Evolutionary conservation across 805 yeast species (phyloP).

Genomic region (Komagataella phaffii): DNA sequence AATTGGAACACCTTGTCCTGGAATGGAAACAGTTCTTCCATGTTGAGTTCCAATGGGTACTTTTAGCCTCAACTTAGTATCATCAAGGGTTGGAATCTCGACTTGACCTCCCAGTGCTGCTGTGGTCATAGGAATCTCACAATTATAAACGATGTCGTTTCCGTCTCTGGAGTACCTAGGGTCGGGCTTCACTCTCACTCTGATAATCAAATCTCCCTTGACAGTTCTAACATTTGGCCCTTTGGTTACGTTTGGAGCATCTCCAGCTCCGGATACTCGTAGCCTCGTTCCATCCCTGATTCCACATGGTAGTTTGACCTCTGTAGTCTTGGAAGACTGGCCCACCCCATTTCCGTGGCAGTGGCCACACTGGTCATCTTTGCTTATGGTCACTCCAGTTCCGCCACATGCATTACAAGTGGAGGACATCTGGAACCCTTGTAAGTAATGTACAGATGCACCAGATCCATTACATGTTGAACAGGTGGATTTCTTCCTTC

Average conservation of each 20-base stretch:
- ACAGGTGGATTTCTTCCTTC: slow-evolving; percentile 68
- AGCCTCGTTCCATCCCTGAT: slow-evolving; percentile 76
- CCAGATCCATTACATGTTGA: slow-evolving; percentile 89
- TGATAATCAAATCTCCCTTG: slow-evolving; percentile 81
- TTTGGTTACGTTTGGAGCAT: slow-evolving; percentile 66
- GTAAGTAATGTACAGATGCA: slow-evolving; percentile 67
- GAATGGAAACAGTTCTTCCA: slow-evolving; percentile 61
- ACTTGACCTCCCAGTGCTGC: slow-evolving; percentile 93
- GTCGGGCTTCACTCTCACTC: slow-evolving; percentile 70
- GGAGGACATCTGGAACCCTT: slow-evolving; percentile 93
- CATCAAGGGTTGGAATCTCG: slow-evolving; percentile 78
- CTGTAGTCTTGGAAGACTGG: slow-evolving; percentile 53
- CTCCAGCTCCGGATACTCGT: slow-evolving; percentile 81
- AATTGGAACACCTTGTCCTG: slow-evolving; percentile 80
- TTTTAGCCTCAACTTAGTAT: slow-evolving; percentile 59
- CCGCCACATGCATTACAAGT: slow-evolving; percentile 87
- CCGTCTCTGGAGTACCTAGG: slow-evolving; percentile 53
- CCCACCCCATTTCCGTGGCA: slow-evolving; percentile 90
- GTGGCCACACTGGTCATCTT: slow-evolving; percentile 53
- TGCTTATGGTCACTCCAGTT: slow-evolving; percentile 64
- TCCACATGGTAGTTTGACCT: slow-evolving; percentile 81
- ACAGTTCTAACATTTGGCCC: slow-evolving; percentile 54
- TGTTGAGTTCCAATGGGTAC: slow-evolving; percentile 77
- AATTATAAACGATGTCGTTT: slow-evolving; percentile 49
- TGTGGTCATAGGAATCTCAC: slow-evolving; percentile 80